phyloP scores from a whole-genome alignment of 805 yeast species.

The Yamadazyma sp. region DNA sequence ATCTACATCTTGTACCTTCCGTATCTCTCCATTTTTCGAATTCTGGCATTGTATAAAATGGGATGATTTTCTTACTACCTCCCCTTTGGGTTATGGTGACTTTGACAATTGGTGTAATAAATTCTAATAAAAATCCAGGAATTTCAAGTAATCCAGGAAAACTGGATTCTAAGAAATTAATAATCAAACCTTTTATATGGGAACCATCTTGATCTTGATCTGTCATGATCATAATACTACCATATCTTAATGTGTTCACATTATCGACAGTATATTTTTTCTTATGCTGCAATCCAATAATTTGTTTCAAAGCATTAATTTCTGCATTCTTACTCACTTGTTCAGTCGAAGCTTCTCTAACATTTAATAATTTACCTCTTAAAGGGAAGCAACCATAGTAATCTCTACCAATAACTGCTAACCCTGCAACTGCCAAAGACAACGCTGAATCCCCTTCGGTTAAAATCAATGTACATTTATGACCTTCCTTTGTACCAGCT shows the following conservation, averaged over 20 bases:
- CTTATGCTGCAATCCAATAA: conserved; percentile 92
- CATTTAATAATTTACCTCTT: conserved; percentile 92
- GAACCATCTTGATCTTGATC: conserved; percentile 99
- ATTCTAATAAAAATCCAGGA: conserved; percentile 90
- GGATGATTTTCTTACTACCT: conserved; percentile 50
- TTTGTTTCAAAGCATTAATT: conserved; percentile 91
- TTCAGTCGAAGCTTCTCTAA: conserved; percentile 95
- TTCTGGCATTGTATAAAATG: conserved; percentile 94
- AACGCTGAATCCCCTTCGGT: conserved; percentile 98
- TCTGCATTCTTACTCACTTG: conserved; percentile 91
- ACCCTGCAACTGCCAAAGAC: conserved; percentile 87
- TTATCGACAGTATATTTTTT: conserved; percentile 65
- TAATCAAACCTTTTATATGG: conserved; percentile 92
- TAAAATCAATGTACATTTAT: conserved; percentile 85
- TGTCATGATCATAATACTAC: conserved; percentile 98
- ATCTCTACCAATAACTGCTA: conserved; percentile 94
- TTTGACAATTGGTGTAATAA: conserved; percentile 94
- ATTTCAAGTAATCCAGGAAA: conserved; percentile 90
- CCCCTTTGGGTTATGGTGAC: conserved; percentile 69
- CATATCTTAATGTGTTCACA: conserved; percentile 77
- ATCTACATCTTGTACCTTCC: conserved; percentile 69
- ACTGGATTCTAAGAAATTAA: conserved; percentile 87
- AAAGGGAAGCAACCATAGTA: conserved; percentile 93
- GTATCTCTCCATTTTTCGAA: conserved; percentile 89
- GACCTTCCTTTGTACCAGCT: conserved; percentile 92